Conservation (phyloP, 2,329 filamentous ascomycete genomes). For the Biscogniauxia sp. region DNA sequence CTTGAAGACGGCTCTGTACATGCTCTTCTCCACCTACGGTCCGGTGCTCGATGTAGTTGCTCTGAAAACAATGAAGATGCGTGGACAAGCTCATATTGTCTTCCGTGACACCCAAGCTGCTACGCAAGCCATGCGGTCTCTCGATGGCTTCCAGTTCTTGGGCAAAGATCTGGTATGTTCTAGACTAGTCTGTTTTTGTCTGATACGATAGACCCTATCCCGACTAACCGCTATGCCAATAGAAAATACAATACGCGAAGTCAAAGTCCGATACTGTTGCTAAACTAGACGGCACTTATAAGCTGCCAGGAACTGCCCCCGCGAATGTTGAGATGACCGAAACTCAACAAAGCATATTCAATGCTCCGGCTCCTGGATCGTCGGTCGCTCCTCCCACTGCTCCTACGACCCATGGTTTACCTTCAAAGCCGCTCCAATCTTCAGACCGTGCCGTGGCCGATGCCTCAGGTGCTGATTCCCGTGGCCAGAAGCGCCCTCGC, state of each 20-base stretch:
- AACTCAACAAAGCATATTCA: slow-evolving; percentile 78
- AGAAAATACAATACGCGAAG: slow-evolving; percentile 92
- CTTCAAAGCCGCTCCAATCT: slow-evolving; percentile 48
- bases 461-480: slow-evolving; percentile 51
- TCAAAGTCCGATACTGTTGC: slow-evolving; percentile 83
- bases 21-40: slow-evolving; percentile 91
- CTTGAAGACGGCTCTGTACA: slow-evolving; percentile 82
- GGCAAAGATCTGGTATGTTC: slow-evolving; percentile 76
- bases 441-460: slow-evolving; percentile 50
- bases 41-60: slow-evolving; percentile 89
- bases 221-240: slow-evolving; percentile 9
- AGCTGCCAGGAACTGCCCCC: slow-evolving; percentile 58
- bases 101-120: slow-evolving; percentile 89
- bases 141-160: slow-evolving; percentile 84
- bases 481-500: slow-evolving; percentile 68
- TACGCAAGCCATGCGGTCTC: slow-evolving; percentile 85
- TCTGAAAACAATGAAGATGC: slow-evolving; percentile 87
- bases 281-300: slow-evolving; percentile 89
- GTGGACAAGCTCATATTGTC: slow-evolving; percentile 90
- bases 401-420: slow-evolving; percentile 37
- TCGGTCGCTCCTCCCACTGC: slow-evolving; percentile 39
- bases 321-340: slow-evolving; percentile 65
- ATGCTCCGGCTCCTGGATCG: slow-evolving; percentile 57
- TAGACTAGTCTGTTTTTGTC: not conserved
- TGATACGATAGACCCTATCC: not conserved